Conservation (phyloP, 306 rosid species). For the Prunus salicina region DNA sequence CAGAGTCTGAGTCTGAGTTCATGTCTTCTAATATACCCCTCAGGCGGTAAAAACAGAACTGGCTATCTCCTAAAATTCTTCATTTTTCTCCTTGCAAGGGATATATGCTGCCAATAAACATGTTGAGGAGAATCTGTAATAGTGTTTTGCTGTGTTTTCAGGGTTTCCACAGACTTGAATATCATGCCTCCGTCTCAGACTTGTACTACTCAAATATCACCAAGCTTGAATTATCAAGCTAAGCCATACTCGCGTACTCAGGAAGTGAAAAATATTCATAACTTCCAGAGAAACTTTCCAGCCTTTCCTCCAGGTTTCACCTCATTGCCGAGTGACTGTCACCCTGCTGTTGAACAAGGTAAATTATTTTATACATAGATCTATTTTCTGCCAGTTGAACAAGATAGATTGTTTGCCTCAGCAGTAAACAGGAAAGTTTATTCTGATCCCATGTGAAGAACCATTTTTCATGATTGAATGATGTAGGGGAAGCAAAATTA, state of each 20-base stretch:
- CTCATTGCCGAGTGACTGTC: slow-evolving; percentile 46
- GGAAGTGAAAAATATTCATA: slow-evolving; percentile 24
- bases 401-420: slow-evolving; percentile 32
- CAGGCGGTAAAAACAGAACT: slow-evolving; percentile 35
- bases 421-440: neutral
- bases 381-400: slow-evolving; percentile 11
- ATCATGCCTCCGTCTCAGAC: slow-evolving; percentile 30
- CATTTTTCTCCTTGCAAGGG: slow-evolving; percentile 6
- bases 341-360: slow-evolving; percentile 51
- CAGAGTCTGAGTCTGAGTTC: slow-evolving; percentile 66
- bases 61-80: neutral
- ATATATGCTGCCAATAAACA: slow-evolving; percentile 1
- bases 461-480: slow-evolving; percentile 27
- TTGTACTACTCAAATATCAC: neutral
- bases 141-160: slow-evolving; percentile 35
- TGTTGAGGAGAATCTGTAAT: slow-evolving; percentile 21
- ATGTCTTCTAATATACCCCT: slow-evolving; percentile 50
- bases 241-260: slow-evolving; percentile 34
- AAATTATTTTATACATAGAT: neutral
- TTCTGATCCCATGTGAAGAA: slow-evolving; percentile 21
- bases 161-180: slow-evolving; percentile 47
- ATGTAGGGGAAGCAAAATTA: slow-evolving; percentile 39
- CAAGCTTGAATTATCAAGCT: slow-evolving; percentile 28
- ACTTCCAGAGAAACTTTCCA: slow-evolving; percentile 40
- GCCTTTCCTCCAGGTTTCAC: slow-evolving; percentile 84